These are phyloP conservation scores for Berkeleyomyces basicola DNA, from an alignment of 2,329 filamentous ascomycete genomes.

Conservation along the genomic window DNA sequence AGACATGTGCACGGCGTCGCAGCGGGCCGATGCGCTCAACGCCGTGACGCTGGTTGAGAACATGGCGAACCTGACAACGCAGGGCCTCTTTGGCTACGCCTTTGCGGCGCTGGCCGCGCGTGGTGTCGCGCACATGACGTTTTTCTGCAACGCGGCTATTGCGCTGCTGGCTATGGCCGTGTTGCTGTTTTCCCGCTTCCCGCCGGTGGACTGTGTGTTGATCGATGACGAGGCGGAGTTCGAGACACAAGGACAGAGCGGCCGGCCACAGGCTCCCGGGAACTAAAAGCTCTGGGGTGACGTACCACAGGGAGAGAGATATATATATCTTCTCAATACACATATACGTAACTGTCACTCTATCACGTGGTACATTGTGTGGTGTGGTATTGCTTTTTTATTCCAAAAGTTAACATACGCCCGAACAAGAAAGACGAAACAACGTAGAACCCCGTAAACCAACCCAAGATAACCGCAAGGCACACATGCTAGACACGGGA, in stretches of 20 bases:
- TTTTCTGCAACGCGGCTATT: slow-evolving; percentile 44
- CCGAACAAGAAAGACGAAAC: not conserved
- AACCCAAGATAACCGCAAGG: too few relatives aligned
- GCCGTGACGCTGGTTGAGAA: slow-evolving; percentile 57
- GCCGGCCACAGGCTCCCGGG: not conserved
- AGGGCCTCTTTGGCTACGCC: slow-evolving; percentile 48
- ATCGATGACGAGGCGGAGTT: slow-evolving; percentile 10
- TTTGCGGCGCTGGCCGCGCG: slow-evolving; percentile 46
- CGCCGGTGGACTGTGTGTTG: slow-evolving; percentile 7
- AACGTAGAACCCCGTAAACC: not conserved
- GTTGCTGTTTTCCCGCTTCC: slow-evolving; percentile 9
- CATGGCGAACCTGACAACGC: slow-evolving; percentile 45
- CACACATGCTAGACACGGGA: too few relatives aligned
- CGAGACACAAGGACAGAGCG: slow-evolving; percentile 14
- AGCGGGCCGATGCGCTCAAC: slow-evolving; percentile 49
- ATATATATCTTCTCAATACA: too few relatives aligned
- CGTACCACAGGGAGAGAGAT: too few relatives aligned
- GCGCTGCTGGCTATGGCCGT: slow-evolving; percentile 8
- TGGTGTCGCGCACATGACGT: slow-evolving; percentile 44
- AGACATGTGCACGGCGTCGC: slow-evolving; percentile 46
- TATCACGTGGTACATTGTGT: not conserved
- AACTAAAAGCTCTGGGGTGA: not conserved
- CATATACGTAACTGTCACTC: not conserved
- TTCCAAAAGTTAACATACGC: slow-evolving; percentile 1
- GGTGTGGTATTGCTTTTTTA: slow-evolving; percentile 10